Evolutionary conservation across 495 filamentous ascomycete species (phyloP), one percentile per base, ranked within the genome.

Genomic region (Stereocaulon alpinum): DNA sequence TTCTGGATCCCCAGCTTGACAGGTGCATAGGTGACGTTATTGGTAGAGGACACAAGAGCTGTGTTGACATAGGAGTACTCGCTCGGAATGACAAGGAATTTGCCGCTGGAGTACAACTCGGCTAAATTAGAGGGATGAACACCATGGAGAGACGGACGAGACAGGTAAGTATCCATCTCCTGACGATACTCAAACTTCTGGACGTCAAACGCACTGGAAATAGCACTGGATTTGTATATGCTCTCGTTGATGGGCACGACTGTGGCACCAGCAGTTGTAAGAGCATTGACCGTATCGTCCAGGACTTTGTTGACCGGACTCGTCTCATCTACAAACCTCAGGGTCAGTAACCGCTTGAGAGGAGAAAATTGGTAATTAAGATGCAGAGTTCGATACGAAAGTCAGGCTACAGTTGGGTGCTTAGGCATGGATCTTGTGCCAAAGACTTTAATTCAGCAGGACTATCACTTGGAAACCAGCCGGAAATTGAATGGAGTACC

Each of bases 111-210:
- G 53, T 79, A 81, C 2, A 82, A 59, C 5, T 78, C 68, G 34
- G 62, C 61, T 34, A 84, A 68, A 4, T 70, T 75, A 40, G 65
- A 47, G 30, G 80, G 67, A 62, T 70, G 63, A 1, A 41, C 42
- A 9, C 67, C 64, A 49, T 37, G 29, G 27, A 71, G 48, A 56
- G 60, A 50, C 52, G 76, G 60, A 52, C 68, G 58, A 58, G 70
- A 61, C 52, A 86, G 65, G 63, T 77, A 82, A 4, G 56, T 60
- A 49, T 83, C 71, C 37, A 86, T 66, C 3, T 64, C 61, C 45
- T 80, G 68, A 15, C 74, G 70, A 64, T 77, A 85, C 59, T 87
- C 84, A 58, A 71, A 83, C 3, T 70, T 68, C 56, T 87, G 83
- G 0, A 79, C 79, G 55, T 86, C 84, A 6, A 76, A 68, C 0